Evolutionary conservation across 306 rosid genomes (phyloP), one percentile per base, ranked within the genome.

Genomic region (Aeschynomene evenia): DNA sequence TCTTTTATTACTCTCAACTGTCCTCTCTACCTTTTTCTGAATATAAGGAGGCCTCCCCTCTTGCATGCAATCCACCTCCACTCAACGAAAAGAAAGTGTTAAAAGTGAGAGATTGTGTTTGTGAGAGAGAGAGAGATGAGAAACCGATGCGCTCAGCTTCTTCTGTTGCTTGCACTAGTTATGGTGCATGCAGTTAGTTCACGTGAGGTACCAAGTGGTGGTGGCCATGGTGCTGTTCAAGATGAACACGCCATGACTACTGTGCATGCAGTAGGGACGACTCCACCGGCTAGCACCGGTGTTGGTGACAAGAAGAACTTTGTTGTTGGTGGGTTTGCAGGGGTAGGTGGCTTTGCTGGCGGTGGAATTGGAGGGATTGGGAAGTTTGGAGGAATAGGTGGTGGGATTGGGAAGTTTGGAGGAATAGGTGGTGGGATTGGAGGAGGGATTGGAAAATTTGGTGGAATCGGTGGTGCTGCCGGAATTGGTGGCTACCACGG

Each of bases 1-100:
- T 16, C 77, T 70, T 85, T 90, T 76, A 87, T 82, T 81, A 19
- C 82, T 68, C 85, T 62, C 90, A 91, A 87, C 96, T 0, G 90
- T 63, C 85, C 70, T 37, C 80, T 14, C 80, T 11, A 29, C 78
- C 24, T 10, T 18, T 46, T 40, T 34, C 40, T 21, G 1, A 14
- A 15, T 67, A 59, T 52, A 65, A 60, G 70, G 59, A 48, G 8
- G 15, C 13, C 13, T 37, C 15, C 66, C 56, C 55, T 56, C 63
- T 51, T 63, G 82, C 80, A 73, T 77, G 57, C 52, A 15, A 3
- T 16, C 71, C 31, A 49, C 54, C 43, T 31, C 58, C 72, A 37
- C 50, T 40, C 43, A 36, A 9, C 14, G 15, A 4, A 8, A 8
- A 10, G 1, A n/a, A n/a, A 23, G 50, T 6, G 2, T 43, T 8